phyloP scores from a whole-genome alignment of 345 rosid genomes.

The Eucalyptus pauciflora region DNA sequence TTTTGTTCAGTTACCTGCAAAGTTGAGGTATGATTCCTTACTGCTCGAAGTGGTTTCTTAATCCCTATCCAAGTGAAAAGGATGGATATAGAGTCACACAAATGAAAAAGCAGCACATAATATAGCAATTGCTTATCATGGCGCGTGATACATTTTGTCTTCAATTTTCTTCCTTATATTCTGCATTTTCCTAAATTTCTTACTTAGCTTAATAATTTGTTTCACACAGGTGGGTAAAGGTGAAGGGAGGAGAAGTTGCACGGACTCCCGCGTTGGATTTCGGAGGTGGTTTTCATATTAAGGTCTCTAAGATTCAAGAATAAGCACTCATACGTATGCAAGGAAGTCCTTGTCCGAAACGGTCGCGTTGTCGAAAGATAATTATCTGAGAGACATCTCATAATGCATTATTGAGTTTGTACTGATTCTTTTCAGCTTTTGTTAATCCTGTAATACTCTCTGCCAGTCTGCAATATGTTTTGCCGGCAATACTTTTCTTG shows the following conservation, averaged over 20 bases:
- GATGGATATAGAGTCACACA: background rate
- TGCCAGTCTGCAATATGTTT: background rate
- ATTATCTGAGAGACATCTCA: background rate
- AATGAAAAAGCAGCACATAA: background rate
- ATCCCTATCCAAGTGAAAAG: background rate
- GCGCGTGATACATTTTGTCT: background rate
- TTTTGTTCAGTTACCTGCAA: too few relatives aligned
- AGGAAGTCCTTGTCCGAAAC: background rate
- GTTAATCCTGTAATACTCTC: background rate
- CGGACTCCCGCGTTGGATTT: background rate
- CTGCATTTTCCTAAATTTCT: background rate
- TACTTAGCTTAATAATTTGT: background rate
- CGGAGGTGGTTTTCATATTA: background rate
- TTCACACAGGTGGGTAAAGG: background rate
- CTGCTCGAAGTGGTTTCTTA: background rate
- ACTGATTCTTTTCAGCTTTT: background rate
- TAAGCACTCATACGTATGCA: background rate
- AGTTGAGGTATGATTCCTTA: background rate
- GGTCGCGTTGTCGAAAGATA: background rate
- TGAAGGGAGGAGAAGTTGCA: background rate
- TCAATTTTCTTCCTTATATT: background rate
- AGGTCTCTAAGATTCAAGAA: background rate
- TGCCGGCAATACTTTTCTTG: background rate
- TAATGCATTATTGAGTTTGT: background rate
- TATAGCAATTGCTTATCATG: background rate